Conservation (phyloP, 1,284 basidiomycete genomes). For the Takashimella koratensis region DNA sequence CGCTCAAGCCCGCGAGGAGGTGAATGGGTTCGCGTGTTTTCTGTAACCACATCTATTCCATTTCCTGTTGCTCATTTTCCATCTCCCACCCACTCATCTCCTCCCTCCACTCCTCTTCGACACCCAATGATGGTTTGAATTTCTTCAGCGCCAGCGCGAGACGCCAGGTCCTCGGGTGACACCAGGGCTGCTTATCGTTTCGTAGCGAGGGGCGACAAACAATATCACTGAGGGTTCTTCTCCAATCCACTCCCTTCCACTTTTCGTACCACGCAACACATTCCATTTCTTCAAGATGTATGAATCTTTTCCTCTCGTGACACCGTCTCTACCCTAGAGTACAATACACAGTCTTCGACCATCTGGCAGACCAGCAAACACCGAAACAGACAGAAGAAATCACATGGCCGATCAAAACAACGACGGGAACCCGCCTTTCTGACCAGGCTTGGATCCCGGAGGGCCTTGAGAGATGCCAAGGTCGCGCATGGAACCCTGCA, state of each 20-base stretch:
- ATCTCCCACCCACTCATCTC: constrained; percentile 8
- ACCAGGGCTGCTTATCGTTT: constrained; percentile 31
- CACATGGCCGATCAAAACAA: constrained; percentile 6
- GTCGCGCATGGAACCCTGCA: constrained; percentile 42
- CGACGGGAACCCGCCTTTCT: constrained; percentile 1
- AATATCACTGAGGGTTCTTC: constrained; percentile 41
- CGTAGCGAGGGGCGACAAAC: constrained; percentile 39
- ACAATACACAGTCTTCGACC: constrained; percentile 4
- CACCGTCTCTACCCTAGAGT: neutral
- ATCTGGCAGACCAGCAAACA: neutral
- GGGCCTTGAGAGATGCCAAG: constrained; percentile 41
- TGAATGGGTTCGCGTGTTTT: constrained; percentile 4
- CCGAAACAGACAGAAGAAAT: neutral
- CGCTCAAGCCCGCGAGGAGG: constrained; percentile 12
- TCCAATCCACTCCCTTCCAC: neutral
- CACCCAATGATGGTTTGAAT: constrained; percentile 48
- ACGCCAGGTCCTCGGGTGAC: constrained; percentile 38
- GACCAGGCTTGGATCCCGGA: constrained; percentile 25
- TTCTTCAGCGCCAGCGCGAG: constrained; percentile 48
- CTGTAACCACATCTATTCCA: neutral
- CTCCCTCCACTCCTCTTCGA: neutral
- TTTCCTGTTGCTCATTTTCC: neutral
- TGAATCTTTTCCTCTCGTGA: neutral
- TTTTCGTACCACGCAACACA: neutral
- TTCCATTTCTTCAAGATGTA: neutral